Base-by-base conservation (phyloP, 1,284 basidiomycete species). In the Binderoboletus segoi region DNA sequence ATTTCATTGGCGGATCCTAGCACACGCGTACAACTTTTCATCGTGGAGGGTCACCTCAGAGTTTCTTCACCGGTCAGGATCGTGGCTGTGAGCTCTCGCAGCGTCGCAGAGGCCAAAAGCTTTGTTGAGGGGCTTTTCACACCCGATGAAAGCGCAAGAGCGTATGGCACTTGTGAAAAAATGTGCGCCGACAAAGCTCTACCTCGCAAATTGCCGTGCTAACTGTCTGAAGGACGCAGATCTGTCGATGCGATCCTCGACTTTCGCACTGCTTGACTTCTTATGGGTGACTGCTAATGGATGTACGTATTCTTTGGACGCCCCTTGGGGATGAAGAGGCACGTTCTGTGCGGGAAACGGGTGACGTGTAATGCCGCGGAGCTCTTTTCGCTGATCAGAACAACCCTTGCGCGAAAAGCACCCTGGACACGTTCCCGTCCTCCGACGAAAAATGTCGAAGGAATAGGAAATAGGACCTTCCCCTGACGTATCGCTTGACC, bases 331-430 rank as follows among this genome's bases (percentile, higher is more conserved):
- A 88, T 85, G 0, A 85, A 86, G 33, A 95, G 94, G 73, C 81
- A 93, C 70, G 89, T 94, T 28, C 82, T 93, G 13, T 88, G 88
- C 73, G 90, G 93, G 73, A 92, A 93, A 67, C 82, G 84, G 1
- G 80, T 85, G 20, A 88, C 84, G 1, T 79, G 75, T 49, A 86
- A 87, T 63, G 75, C 75, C 8, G 77, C 82, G 4, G 86, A 89
- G 67, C 75, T 86, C 23, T 76, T 82, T 45, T 81, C 84, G 42
- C 77, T 93, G 38, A 73, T 92, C 37, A 88, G 70, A 80, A 86
- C 64, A 80, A 83, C 18, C 93, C 93, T 77, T 82, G 93, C 65
- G 92, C 93, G 90, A 91, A n/a, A 93, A 72, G 90, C 84, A 8
- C 78, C 89, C 69, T 86, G 84, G 85, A 89, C 86, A 18, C 77